Base-by-base conservation (phyloP, 345 rosid genomes). In the Brassica rapa region DNA sequence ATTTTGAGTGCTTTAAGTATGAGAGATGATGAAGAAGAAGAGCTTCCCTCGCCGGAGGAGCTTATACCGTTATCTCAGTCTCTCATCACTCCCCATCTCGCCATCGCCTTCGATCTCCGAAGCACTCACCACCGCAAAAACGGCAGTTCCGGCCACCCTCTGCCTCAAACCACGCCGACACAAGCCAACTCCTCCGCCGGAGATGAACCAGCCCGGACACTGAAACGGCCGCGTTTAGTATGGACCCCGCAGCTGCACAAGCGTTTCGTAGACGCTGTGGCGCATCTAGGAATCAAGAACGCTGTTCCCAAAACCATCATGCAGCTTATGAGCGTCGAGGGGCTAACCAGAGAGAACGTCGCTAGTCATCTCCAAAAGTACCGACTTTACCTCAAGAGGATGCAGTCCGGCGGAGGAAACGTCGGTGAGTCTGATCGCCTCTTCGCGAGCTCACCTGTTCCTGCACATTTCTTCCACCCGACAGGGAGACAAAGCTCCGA, bases 211-310 rank as follows among this genome's bases (percentile, higher is more conserved):
- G 95, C 97, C 1, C 80, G 95, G 39, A 88, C 56, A 0, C 87
- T 90, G 39, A 91, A 91, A 86, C 89, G 95, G 25, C 93, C 89
- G 39, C 85, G 95, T 55, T 89, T 90, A 1, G 94, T 91, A 6
- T 91, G 97, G 97, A 90, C 97, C 32, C 94, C 94, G 37, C 93
- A 91, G 85, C 89, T 90, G 8, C 97, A 88, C 74, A 91, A 91
- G 82, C 84, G 94, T 71, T 90, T 91, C 66, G 93, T 91, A 1
- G 97, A 90, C 57, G 97, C 97, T 0, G 94, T 91, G 56, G 93
- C 94, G 30, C 97, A 90, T 63, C 80, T 91, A 77, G 97, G 97
- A 72, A 90, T 91, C 59, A 91, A 90, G 84, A 91, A 88, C 83
- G 94, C 97, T 2, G 94, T 91, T 61, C 94, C 94, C 7, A 91